These are phyloP conservation scores for Pleurotus djamor DNA, from an alignment of 768 basidiomycete species.

Conservation along the genomic window DNA sequence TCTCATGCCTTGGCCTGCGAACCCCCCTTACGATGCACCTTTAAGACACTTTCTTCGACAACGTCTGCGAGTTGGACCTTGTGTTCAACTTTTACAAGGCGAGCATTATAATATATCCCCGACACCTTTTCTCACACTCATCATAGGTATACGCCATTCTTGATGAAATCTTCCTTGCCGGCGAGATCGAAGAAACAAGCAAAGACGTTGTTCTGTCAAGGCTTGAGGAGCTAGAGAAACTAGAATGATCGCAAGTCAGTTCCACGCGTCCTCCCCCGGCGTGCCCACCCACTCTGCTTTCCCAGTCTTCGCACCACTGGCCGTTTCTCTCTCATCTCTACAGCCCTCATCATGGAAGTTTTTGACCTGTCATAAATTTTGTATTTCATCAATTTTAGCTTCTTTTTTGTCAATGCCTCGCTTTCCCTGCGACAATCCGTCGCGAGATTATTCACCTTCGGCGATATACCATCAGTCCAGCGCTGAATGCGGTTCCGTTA, in stretches of 20 bases:
- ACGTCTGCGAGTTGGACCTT: conserved; percentile 96
- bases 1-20: neutral
- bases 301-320: neutral
- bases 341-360: neutral
- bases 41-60: conserved; percentile 96
- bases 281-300: neutral
- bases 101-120: conserved; percentile 4
- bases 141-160: conserved; percentile 93
- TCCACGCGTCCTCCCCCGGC: neutral
- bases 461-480: neutral
- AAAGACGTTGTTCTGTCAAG: conserved; percentile 93
- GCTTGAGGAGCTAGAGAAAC: conserved; percentile 89
- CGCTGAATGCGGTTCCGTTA: neutral
- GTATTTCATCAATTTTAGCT: neutral
- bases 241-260: conserved; percentile 53
- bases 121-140: neutral
- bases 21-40: conserved; percentile 3
- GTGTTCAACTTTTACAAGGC: conserved; percentile 99
- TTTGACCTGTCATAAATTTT: neutral
- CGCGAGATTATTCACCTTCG: neutral
- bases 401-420: neutral
- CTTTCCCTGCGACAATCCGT: neutral
- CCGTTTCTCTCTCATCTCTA: neutral
- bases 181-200: conserved; percentile 97
- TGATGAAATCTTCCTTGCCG: conserved; percentile 97